Conservation (phyloP, 139 green algal genomes). For the Yamagishiella unicocca region DNA sequence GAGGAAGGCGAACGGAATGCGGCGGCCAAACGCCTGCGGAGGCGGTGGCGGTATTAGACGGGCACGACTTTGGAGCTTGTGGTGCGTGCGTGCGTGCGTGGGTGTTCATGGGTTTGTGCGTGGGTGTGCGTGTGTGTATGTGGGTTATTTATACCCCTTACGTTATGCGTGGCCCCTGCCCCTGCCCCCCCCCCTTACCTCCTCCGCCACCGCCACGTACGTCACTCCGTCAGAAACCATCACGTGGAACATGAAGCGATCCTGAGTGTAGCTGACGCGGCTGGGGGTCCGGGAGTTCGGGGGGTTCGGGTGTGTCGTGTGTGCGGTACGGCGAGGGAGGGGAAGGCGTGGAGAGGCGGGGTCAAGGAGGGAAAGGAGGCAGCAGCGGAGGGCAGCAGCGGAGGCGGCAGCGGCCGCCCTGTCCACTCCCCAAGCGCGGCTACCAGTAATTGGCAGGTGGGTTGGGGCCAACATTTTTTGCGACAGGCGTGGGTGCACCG, state of each 20-base stretch:
- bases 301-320: not conserved
- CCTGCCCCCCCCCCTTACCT: slow-evolving; percentile 71
- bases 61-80: too few relatives aligned
- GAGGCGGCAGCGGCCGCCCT: too few relatives aligned
- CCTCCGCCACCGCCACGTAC: slow-evolving; percentile 92
- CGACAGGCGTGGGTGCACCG: too few relatives aligned
- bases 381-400: not conserved
- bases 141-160: too few relatives aligned
- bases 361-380: not conserved
- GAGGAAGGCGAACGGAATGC: slow-evolving; percentile 93
- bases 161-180: too few relatives aligned
- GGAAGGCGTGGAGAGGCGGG: not conserved
- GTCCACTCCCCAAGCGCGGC: too few relatives aligned
- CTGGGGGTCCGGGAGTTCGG: slow-evolving; percentile 45
- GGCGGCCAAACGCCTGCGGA: slow-evolving; percentile 75
- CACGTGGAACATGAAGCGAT: slow-evolving; percentile 92
- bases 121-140: too few relatives aligned
- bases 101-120: too few relatives aligned
- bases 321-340: not conserved
- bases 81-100: too few relatives aligned
- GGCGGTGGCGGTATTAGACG: not conserved
- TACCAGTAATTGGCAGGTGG: too few relatives aligned
- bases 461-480: too few relatives aligned
- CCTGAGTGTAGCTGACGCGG: slow-evolving; percentile 87
- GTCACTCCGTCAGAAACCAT: slow-evolving; percentile 80